Conservation (phyloP, 768 basidiomycete genomes). For the Artomyces pyxidatus region DNA sequence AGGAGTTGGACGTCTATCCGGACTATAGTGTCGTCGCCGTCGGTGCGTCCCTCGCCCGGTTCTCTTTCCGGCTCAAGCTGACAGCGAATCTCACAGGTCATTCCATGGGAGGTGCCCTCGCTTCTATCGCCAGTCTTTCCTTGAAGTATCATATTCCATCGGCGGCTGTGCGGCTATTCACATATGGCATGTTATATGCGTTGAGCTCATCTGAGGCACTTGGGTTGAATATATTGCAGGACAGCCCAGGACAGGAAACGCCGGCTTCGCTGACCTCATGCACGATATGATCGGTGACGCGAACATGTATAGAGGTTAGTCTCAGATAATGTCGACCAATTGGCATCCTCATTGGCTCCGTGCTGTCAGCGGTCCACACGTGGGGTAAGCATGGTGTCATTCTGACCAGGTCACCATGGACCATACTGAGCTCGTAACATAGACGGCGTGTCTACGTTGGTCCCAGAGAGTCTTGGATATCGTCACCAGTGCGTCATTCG, state of each 20-base stretch:
- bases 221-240: slow-evolving; percentile 22
- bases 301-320: slow-evolving; percentile 35
- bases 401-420: background rate
- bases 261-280: slow-evolving; percentile 31
- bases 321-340: background rate
- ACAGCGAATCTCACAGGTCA: no score
- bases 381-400: slow-evolving; percentile 24
- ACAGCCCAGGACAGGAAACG: slow-evolving; percentile 42
- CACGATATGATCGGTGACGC: slow-evolving; percentile 28
- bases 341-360: background rate
- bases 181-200: slow-evolving; percentile 30
- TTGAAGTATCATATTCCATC: slow-evolving; percentile 15
- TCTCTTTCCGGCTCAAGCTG: no score
- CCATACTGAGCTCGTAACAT: background rate
- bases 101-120: slow-evolving; percentile 19
- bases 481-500: slow-evolving; percentile 30
- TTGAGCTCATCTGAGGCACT: background rate
- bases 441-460: slow-evolving; percentile 48
- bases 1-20: slow-evolving; percentile 10
- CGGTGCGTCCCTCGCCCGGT: no score
- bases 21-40: slow-evolving; percentile 12
- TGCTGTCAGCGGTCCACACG: slow-evolving; percentile 33
- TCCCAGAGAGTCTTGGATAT: slow-evolving; percentile 38
- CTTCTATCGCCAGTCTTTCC: slow-evolving; percentile 17
- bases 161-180: slow-evolving; percentile 27